Conservation (phyloP, 352 stramenopile species). For the Phytophthora podocarpi region DNA sequence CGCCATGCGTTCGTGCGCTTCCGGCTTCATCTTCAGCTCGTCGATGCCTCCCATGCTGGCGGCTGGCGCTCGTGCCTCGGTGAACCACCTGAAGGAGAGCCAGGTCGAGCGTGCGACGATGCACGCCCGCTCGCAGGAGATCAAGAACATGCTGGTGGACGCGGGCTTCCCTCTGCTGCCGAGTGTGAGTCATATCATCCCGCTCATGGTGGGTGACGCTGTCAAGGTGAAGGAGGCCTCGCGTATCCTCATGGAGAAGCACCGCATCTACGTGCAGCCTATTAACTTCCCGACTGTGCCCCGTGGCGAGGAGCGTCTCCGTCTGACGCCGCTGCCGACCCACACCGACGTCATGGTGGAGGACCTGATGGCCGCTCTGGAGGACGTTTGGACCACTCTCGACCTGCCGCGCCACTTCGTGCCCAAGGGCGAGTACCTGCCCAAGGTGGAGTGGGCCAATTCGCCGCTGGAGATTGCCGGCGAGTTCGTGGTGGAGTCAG, state of each 20-base stretch:
- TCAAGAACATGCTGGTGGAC: slow-evolving; percentile 87
- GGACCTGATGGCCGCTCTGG: slow-evolving; percentile 78
- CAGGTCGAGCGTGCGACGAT: slow-evolving; percentile 81
- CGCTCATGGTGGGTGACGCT: slow-evolving; percentile 88
- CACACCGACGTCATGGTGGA: slow-evolving; percentile 91
- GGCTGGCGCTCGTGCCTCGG: slow-evolving; percentile 78
- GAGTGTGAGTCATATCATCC: slow-evolving; percentile 91
- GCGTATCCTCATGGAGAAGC: slow-evolving; percentile 90
- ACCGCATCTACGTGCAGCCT: slow-evolving; percentile 92
- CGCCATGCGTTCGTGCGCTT: slow-evolving; percentile 86
- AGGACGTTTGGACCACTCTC: slow-evolving; percentile 89
- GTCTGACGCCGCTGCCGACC: slow-evolving; percentile 86
- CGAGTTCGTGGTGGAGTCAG: slow-evolving; percentile 48
- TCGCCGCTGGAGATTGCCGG: slow-evolving; percentile 44
- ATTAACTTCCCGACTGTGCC: slow-evolving; percentile 94
- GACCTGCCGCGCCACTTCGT: slow-evolving; percentile 74
- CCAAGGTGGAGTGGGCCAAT: slow-evolving; percentile 85
- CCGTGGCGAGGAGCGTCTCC: slow-evolving; percentile 88
- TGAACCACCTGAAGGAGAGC: slow-evolving; percentile 86
- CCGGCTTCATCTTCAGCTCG: slow-evolving; percentile 92
- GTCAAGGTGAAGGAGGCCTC: slow-evolving; percentile 90
- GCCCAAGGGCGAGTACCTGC: slow-evolving; percentile 70
- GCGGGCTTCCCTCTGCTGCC: slow-evolving; percentile 86
- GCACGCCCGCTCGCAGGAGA: slow-evolving; percentile 82
- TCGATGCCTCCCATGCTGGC: slow-evolving; percentile 89